Conservation (phyloP, 139 green algal species). For the Volvox africanus region DNA sequence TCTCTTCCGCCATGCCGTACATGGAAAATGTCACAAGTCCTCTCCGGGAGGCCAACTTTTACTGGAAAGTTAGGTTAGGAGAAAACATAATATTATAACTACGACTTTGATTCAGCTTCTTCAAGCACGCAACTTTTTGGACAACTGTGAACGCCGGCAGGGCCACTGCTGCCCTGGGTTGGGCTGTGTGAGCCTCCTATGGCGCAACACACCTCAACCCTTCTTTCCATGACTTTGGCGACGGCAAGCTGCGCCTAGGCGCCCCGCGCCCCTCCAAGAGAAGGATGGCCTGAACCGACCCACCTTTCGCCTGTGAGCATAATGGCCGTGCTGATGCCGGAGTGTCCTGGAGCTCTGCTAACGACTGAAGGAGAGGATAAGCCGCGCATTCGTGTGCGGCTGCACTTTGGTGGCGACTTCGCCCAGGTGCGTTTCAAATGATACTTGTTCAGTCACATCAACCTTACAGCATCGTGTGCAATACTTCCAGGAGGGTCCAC, state of each 20-base stretch:
- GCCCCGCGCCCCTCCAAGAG: slow-evolving; percentile 17
- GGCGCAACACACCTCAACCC: slow-evolving; percentile 30
- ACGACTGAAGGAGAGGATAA: slow-evolving; percentile 3
- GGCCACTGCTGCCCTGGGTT: slow-evolving; percentile 29
- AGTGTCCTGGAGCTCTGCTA: background rate
- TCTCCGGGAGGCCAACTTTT: too few relatives aligned
- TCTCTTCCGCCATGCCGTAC: too few relatives aligned
- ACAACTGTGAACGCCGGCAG: slow-evolving; percentile 1
- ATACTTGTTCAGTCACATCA: background rate
- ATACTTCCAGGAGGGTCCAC: slow-evolving; percentile 3
- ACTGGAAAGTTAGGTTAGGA: too few relatives aligned
- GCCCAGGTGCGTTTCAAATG: slow-evolving; percentile 26
- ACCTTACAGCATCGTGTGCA: too few relatives aligned
- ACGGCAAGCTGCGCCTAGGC: slow-evolving; percentile 23
- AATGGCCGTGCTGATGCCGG: slow-evolving; percentile 6
- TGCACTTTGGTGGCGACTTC: slow-evolving; percentile 40
- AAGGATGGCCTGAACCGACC: background rate
- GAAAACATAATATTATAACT: background rate
- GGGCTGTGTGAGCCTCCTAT: slow-evolving; percentile 35
- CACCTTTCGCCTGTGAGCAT: slow-evolving; percentile 7
- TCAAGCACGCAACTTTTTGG: background rate
- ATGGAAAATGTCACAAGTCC: too few relatives aligned
- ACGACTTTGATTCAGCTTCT: background rate
- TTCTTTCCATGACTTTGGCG: slow-evolving; percentile 10
- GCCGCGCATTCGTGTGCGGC: slow-evolving; percentile 17